Percentiles rank a stretch among this genome's conserved stretches.
phyloP scores from a whole-genome alignment of 108 stramenopile genomes.

The Stephanodiscus triporus region DNA sequence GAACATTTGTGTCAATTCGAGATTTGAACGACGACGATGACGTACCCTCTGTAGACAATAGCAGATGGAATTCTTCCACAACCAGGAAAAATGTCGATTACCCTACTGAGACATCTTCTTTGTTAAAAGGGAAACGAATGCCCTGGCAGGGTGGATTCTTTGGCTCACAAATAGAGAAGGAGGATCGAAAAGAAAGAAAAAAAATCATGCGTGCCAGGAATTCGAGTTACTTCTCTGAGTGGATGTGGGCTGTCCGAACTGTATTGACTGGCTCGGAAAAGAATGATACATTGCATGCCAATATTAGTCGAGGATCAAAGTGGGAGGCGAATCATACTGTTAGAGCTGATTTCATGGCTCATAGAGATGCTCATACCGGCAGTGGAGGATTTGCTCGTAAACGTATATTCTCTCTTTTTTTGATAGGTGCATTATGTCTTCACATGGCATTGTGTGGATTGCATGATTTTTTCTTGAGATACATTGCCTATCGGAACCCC shows the following conservation, averaged over 20 bases:
- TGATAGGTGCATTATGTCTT: conserved; percentile 38
- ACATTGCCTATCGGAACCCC: conserved; percentile 40
- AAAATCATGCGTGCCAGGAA: conserved; percentile 24
- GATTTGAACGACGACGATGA: conserved; percentile 54
- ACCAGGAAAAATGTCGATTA: conserved; percentile 8
- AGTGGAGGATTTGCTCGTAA: conserved; percentile 7
- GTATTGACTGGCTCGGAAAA: neutral
- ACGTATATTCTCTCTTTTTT: conserved; percentile 20
- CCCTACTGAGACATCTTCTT: conserved; percentile 40
- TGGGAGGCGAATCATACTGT: conserved; percentile 37
- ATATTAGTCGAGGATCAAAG: neutral
- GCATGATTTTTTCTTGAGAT: conserved; percentile 50
- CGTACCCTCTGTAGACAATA: conserved; percentile 46
- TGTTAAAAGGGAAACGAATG: conserved; percentile 24
- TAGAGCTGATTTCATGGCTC: conserved; percentile 23
- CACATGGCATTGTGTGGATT: conserved; percentile 41
- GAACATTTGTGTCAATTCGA: conserved; percentile 49
- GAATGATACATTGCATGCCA: neutral
- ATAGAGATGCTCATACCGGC: neutral
- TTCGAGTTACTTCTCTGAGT: conserved; percentile 30
- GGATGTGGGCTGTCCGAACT: conserved; percentile 20
- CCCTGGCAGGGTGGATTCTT: conserved; percentile 52
- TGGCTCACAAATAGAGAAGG: conserved; percentile 46
- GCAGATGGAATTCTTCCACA: conserved; percentile 21
- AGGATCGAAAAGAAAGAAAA: conserved; percentile 44